Base-by-base conservation (phyloP, 1,139 yeast genomes). In the Candida labiduridarum region DNA sequence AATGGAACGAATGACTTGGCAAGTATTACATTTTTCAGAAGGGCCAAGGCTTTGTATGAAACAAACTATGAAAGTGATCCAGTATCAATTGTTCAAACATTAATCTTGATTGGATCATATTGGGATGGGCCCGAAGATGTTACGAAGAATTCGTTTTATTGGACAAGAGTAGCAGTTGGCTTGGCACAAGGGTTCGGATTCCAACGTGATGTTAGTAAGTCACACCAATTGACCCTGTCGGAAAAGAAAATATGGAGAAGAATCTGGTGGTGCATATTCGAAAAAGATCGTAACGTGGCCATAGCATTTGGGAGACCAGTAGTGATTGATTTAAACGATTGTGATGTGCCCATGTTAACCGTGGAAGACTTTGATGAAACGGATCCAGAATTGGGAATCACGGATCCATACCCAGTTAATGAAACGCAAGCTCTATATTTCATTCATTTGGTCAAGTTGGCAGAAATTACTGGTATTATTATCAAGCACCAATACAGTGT, bases 111-210 rank as follows among this genome's bases (percentile, higher is more conserved):
- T 53, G 84, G 88, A 1, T 79, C 87, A 61, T 85, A 84, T 68
- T 83, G 89, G 84, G 95, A 87, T 58, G 89, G 89, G 6, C 89
- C 90, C 11, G 91, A 88, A 57, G 89, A 84, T 60, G 86, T 86
- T 33, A 80, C 89, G 41, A 84, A 85, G 52, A 88, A 87, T 62
- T 83, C 86, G 2, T 86, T 80, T 63, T 87, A 86, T 65, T 88
- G 96, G 96, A 82, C 87, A 3, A 76, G 89, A 48, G 82, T 84
- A 1, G 94, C 91, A 0, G 76, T 87, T 35, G 80, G 85, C 11
- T 76, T 87, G 47, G 95, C 95, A 2, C 94, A 87, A 61, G 91
- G 92, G 10, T 84, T 84, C 65, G 95, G 95, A 1, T 76, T 88
- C 59, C 94, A 89, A 63, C 74, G 91, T 59, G 80, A 76, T 59